These are phyloP conservation scores for Penicillium sp. DNA, from an alignment of 2,329 filamentous ascomycete genomes.

Conservation along the genomic window DNA sequence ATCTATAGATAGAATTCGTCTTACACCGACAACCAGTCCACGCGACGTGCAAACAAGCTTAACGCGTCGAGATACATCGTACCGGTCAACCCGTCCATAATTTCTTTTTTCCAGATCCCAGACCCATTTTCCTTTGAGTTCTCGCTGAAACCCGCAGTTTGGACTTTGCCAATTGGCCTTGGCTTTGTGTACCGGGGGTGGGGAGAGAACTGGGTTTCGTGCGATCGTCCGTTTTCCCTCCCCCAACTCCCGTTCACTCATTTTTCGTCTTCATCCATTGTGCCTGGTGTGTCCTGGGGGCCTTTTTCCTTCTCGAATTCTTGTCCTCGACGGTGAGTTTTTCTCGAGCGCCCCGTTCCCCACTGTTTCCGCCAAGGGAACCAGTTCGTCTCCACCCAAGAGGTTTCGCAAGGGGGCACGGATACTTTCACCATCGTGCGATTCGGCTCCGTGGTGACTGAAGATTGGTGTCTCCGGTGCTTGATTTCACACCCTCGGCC, in stretches of 20 bases:
- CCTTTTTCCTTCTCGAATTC: too few species aligned
- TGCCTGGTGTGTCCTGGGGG: too few species aligned
- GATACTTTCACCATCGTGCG: constrained; percentile 10
- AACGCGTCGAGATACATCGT: too few species aligned
- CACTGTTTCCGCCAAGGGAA: constrained; percentile 29
- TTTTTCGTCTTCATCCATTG: too few species aligned
- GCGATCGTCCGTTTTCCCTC: constrained; percentile 1
- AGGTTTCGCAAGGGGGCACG: constrained; percentile 24
- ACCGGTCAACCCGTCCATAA: too few species aligned
- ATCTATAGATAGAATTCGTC: too few species aligned
- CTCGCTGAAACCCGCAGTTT: constrained; percentile 4
- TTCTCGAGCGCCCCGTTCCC: constrained; percentile 23
- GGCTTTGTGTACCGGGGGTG: background rate
- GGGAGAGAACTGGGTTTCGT: background rate
- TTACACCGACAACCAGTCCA: too few species aligned
- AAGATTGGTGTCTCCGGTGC: background rate
- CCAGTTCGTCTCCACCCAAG: constrained; percentile 25
- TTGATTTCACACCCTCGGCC: too few species aligned
- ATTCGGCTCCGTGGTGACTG: background rate
- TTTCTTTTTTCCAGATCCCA: too few species aligned
- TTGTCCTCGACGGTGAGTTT: constrained; percentile 15
- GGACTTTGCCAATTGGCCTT: background rate
- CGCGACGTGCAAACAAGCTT: too few species aligned
- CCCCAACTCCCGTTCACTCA: too few species aligned
- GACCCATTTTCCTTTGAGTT: too few species aligned